phyloP scores from a whole-genome alignment of 73 alveolate genomes.

The Blepharisma stoltei region DNA sequence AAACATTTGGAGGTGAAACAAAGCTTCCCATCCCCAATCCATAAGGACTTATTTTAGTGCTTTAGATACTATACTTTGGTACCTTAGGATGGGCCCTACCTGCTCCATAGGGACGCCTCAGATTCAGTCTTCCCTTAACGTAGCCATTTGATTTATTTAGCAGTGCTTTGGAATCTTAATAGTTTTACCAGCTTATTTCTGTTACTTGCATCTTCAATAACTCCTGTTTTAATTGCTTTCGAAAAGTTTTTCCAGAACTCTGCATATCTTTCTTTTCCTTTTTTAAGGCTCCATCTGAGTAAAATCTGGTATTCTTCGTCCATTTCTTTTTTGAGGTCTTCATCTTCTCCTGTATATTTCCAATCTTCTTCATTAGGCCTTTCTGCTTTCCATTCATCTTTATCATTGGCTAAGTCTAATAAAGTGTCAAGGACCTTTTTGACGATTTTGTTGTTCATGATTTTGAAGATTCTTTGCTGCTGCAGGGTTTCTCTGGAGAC shows the following conservation, averaged over 20 bases:
- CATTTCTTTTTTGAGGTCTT: slow-evolving; percentile 57
- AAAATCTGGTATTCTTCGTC: slow-evolving; percentile 67
- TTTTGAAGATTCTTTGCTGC: slow-evolving; percentile 80
- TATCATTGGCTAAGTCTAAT: slow-evolving; percentile 82
- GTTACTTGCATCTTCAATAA: slow-evolving; percentile 97
- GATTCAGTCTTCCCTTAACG: too few species aligned
- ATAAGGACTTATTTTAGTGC: too few species aligned
- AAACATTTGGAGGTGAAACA: too few species aligned
- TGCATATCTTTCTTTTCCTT: slow-evolving; percentile 72
- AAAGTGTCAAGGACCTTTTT: slow-evolving; percentile 86
- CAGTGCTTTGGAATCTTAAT: slow-evolving; percentile 74
- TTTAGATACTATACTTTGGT: too few species aligned
- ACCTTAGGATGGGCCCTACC: too few species aligned
- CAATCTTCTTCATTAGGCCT: slow-evolving; percentile 68
- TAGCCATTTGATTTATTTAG: too few species aligned
- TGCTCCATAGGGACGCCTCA: too few species aligned
- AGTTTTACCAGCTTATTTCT: slow-evolving; percentile 95
- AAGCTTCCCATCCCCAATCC: too few species aligned
- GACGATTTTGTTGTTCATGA: slow-evolving; percentile 90
- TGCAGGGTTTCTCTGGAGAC: slow-evolving; percentile 89
- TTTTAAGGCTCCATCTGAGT: slow-evolving; percentile 71
- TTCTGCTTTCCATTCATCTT: slow-evolving; percentile 78
- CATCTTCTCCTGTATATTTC: slow-evolving; percentile 53
- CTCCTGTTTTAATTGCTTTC: slow-evolving; percentile 97
- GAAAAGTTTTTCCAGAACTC: slow-evolving; percentile 96